phyloP scores from a whole-genome alignment of 2,329 filamentous ascomycete genomes.

The Trichoderma koningiopsis region DNA sequence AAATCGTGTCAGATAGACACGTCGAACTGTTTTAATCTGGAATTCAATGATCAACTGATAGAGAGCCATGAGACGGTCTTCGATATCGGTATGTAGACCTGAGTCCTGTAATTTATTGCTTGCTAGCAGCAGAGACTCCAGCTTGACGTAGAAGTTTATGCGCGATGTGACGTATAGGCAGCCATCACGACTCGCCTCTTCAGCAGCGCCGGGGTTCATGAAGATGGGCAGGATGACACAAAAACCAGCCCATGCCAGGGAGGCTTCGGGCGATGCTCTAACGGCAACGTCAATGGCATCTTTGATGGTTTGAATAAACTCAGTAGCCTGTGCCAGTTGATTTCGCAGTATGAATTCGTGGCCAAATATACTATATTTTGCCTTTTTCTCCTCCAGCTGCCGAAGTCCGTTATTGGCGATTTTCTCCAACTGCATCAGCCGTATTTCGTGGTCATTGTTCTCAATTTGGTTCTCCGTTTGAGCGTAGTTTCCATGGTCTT shows the following conservation, averaged over 20 bases:
- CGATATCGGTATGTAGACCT: too few species aligned
- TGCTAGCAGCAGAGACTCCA: too few species aligned
- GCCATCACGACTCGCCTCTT: neutral
- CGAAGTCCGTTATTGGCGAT: neutral
- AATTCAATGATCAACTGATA: too few species aligned
- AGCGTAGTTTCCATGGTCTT: too few species aligned
- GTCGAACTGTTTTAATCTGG: too few species aligned
- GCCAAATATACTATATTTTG: neutral
- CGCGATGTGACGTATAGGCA: neutral
- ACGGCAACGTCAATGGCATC: neutral
- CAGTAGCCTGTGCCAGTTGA: neutral
- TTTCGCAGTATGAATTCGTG: neutral
- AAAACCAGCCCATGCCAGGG: neutral
- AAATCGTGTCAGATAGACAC: too few species aligned
- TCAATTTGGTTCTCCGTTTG: neutral
- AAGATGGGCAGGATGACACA: neutral
- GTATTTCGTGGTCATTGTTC: accelerated
- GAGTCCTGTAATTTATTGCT: too few species aligned
- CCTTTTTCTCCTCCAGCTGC: neutral
- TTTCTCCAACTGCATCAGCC: neutral
- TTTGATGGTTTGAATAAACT: neutral
- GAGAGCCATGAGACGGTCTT: too few species aligned
- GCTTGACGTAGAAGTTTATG: too few species aligned
- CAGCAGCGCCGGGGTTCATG: neutral
- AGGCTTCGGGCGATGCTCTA: neutral